These are phyloP conservation scores for Chrysanthemum seticuspe DNA, from an alignment of 129 eudicot species.

Conservation along the genomic window DNA sequence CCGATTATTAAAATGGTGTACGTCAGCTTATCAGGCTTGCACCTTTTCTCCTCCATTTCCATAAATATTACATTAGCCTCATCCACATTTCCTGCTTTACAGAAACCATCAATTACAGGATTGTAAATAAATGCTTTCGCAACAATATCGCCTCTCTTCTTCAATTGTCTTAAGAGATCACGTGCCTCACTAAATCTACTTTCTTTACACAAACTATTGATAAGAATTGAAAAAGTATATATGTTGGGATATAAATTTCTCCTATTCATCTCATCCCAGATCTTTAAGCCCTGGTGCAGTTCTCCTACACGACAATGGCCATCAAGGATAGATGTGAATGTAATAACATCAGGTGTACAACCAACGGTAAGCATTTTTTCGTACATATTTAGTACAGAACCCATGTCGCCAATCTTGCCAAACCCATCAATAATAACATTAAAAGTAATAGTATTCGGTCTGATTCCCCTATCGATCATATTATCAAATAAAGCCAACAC, in stretches of 20 bases:
- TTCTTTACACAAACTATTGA: slow-evolving; percentile 61
- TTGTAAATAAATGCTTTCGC: slow-evolving; percentile 74
- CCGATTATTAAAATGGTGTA: slow-evolving; percentile 94
- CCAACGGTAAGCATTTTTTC: slow-evolving; percentile 54
- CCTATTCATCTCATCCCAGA: slow-evolving; percentile 60
- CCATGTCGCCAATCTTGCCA: slow-evolving; percentile 69
- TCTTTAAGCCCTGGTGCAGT: slow-evolving; percentile 49
- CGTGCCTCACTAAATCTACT: slow-evolving; percentile 75
- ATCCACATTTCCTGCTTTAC: slow-evolving; percentile 82
- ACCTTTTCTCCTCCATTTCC: slow-evolving; percentile 78
- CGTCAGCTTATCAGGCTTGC: slow-evolving; percentile 74
- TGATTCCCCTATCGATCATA: slow-evolving; percentile 58
- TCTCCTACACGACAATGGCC: slow-evolving; percentile 72
- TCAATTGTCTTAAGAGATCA: slow-evolving; percentile 54
- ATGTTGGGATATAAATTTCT: slow-evolving; percentile 60
- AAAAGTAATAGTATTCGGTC: slow-evolving; percentile 61
- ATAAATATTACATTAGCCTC: slow-evolving; percentile 69
- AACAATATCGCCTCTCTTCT: slow-evolving; percentile 51
- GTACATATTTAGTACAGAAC: slow-evolving; percentile 43
- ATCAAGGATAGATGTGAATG: slow-evolving; percentile 69
- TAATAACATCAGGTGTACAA: slow-evolving; percentile 74
- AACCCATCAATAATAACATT: slow-evolving; percentile 72
- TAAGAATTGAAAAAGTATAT: slow-evolving; percentile 64
- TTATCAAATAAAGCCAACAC: slow-evolving; percentile 50
- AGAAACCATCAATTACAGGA: slow-evolving; percentile 89